phyloP scores from a whole-genome alignment of 257 asterid species.

The Solanum ossicruentum region DNA sequence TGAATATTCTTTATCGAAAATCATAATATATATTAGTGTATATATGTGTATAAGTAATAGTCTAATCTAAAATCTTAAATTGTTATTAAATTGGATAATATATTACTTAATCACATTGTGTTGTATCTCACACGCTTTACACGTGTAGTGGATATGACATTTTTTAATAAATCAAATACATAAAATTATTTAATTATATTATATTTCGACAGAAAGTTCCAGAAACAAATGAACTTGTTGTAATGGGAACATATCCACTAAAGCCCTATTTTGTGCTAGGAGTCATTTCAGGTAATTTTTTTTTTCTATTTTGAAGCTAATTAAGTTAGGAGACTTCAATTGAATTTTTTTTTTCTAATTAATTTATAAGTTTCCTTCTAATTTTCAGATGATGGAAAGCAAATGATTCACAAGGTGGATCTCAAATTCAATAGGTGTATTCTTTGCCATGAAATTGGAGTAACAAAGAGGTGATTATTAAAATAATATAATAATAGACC shows the following conservation, averaged over 20 bases:
- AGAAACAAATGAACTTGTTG: slow-evolving; percentile 45
- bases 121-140: neutral
- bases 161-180: neutral
- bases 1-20: neutral
- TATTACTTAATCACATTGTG: neutral
- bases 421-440: slow-evolving; percentile 39
- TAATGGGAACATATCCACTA: slow-evolving; percentile 28
- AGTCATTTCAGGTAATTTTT: slow-evolving; percentile 35
- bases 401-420: slow-evolving; percentile 51
- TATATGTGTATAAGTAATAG: no score
- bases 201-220: slow-evolving; percentile 34
- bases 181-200: neutral
- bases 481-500: neutral
- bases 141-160: neutral
- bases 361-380: neutral
- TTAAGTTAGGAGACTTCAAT: neutral
- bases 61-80: no score
- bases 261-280: slow-evolving; percentile 53
- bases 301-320: neutral
- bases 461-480: slow-evolving; percentile 30
- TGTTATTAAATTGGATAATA: no score
- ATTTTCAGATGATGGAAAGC: slow-evolving; percentile 41
- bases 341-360: neutral
- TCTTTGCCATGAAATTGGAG: slow-evolving; percentile 56
- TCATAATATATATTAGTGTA: no score